Conservation (phyloP, 176 grass and related monocot species). For the Chrysopogon serrulatus region DNA sequence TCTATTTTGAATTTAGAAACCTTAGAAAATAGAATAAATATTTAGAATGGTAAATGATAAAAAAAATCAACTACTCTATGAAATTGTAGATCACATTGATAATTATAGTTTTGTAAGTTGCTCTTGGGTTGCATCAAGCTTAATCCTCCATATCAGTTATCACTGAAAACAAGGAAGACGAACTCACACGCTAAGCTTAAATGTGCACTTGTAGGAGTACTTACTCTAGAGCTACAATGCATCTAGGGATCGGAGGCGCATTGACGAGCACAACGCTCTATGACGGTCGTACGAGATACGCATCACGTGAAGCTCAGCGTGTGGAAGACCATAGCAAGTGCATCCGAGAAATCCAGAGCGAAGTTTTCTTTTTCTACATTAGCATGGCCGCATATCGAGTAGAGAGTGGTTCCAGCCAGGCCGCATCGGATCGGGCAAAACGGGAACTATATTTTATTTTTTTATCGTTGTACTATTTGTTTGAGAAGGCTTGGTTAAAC, state of each 20-base stretch:
- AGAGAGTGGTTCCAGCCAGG: background rate
- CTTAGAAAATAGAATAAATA: too few species aligned
- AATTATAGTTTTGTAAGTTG: background rate
- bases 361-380: background rate
- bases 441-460: background rate
- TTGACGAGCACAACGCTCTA: background rate
- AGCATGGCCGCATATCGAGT: background rate
- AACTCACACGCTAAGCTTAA: background rate
- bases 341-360: background rate
- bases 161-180: conserved; percentile 23
- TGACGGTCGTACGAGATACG: background rate
- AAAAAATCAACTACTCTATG: too few species aligned
- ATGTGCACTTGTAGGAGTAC: too few species aligned
- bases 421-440: background rate
- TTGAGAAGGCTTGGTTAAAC: background rate
- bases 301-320: background rate
- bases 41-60: too few species aligned
- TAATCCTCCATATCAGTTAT: background rate
- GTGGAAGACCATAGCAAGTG: background rate
- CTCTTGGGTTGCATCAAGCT: conserved; percentile 20
- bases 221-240: background rate
- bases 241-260: conserved; percentile 30
- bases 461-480: background rate
- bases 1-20: too few species aligned
- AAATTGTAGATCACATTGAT: too few species aligned